phyloP scores from a whole-genome alignment of 768 basidiomycete species.

The Mrakia hoshinonis region DNA sequence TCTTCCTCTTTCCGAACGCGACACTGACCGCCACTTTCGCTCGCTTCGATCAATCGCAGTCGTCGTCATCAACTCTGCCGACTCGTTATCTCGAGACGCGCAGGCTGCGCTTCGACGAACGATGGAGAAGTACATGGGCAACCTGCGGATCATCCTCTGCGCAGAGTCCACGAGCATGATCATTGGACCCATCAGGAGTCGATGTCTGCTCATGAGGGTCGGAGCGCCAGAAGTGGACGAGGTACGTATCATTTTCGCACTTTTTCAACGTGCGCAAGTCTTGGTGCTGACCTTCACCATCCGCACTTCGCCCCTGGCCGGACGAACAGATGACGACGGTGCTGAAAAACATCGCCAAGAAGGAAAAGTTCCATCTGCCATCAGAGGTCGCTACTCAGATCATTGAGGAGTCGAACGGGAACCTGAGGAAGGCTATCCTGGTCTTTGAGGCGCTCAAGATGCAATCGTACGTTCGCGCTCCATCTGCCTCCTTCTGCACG shows the following conservation, averaged over 20 bases:
- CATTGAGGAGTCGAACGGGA: constrained; percentile 71
- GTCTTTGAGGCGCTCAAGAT: constrained; percentile 93
- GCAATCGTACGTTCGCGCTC: constrained; percentile 62
- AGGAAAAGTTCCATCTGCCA: constrained; percentile 73
- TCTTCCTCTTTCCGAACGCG: constrained; percentile 10
- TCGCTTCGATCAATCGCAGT: constrained; percentile 47
- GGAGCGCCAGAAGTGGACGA: constrained; percentile 73
- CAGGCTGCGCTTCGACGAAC: constrained; percentile 93
- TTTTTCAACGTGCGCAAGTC: background rate
- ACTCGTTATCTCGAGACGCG: constrained; percentile 86
- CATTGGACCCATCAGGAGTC: constrained; percentile 92
- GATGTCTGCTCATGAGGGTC: constrained; percentile 86
- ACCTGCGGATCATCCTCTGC: constrained; percentile 91
- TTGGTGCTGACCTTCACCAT: background rate
- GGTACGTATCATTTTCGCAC: constrained; percentile 45
- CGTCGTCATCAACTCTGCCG: constrained; percentile 97
- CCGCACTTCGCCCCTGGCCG: background rate
- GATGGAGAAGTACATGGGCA: constrained; percentile 99
- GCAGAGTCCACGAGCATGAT: constrained; percentile 90
- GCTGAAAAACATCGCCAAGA: constrained; percentile 66
- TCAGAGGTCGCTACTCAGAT: constrained; percentile 66
- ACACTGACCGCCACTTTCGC: background rate
- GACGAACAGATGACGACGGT: constrained; percentile 64
- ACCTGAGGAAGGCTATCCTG: constrained; percentile 86
- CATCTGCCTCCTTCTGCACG: background rate